These are phyloP conservation scores for Cercophora sp. DNA, from an alignment of 495 filamentous ascomycete species.

Conservation along the genomic window DNA sequence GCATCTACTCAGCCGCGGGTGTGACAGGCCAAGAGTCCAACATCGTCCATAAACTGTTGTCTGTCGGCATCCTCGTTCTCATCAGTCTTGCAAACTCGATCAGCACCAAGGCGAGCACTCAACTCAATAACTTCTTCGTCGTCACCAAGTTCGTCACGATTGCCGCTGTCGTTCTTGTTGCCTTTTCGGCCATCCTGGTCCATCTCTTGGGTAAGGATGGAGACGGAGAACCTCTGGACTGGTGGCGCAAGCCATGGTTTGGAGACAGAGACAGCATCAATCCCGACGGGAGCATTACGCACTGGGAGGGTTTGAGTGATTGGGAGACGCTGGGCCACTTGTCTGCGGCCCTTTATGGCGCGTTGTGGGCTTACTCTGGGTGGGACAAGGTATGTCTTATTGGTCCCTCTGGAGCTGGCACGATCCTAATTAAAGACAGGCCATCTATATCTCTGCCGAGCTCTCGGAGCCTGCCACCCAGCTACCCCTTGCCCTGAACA, in stretches of 20 bases:
- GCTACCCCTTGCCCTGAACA: slow-evolving; percentile 53
- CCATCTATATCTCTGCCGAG: slow-evolving; percentile 53
- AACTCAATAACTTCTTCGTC: slow-evolving; percentile 53
- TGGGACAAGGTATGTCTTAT: slow-evolving; percentile 54
- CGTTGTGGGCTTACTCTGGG: slow-evolving; percentile 55
- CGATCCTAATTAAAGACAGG: slow-evolving; percentile 26
- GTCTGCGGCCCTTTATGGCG: slow-evolving; percentile 51
- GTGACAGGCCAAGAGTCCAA: slow-evolving; percentile 38
- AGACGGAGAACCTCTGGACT: slow-evolving; percentile 37
- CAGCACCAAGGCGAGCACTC: slow-evolving; percentile 52
- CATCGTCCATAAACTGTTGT: slow-evolving; percentile 45
- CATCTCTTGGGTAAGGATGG: slow-evolving; percentile 34
- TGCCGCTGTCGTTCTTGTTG: slow-evolving; percentile 43
- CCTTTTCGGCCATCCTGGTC: slow-evolving; percentile 40
- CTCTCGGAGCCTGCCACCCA: slow-evolving; percentile 46
- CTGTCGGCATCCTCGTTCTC: slow-evolving; percentile 40
- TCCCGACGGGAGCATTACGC: slow-evolving; percentile 43
- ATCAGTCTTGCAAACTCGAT: slow-evolving; percentile 52
- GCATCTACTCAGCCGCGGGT: slow-evolving; percentile 45
- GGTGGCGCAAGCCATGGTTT: slow-evolving; percentile 52
- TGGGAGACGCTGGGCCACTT: slow-evolving; percentile 54
- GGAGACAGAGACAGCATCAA: slow-evolving; percentile 38
- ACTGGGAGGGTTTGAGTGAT: slow-evolving; percentile 40
- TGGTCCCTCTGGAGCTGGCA: neutral
- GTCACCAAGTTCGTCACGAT: slow-evolving; percentile 48